Evolutionary conservation across 2,329 filamentous ascomycete genomes (phyloP).

Genomic region (Aureobasidium sp.): DNA sequence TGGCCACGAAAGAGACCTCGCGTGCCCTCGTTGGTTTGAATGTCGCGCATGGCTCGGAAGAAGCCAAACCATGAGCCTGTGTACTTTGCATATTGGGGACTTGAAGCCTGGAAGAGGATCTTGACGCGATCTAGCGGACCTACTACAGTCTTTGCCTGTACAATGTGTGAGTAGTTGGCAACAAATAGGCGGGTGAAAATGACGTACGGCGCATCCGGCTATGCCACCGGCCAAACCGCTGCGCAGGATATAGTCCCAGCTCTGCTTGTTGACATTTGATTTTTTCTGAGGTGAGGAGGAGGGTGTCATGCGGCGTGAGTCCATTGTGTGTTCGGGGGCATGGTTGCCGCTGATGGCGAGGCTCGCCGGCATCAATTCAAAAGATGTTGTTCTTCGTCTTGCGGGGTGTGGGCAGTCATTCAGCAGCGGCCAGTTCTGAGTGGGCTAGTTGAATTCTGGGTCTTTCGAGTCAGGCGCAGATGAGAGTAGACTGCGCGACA

Average conservation of each 20-base stretch:
- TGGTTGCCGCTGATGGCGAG: constrained; percentile 23
- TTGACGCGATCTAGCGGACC: constrained; percentile 96
- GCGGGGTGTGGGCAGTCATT: neutral
- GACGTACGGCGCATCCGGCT: constrained; percentile 80
- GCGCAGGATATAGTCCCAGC: constrained; percentile 72
- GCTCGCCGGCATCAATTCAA: constrained; percentile 29
- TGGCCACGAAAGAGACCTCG: constrained; percentile 84
- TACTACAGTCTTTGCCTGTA: constrained; percentile 85
- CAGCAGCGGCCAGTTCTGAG: neutral
- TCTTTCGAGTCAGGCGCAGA: neutral
- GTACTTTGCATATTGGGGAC: constrained; percentile 90
- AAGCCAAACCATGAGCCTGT: constrained; percentile 81
- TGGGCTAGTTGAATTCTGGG: neutral
- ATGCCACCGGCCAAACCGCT: constrained; percentile 81
- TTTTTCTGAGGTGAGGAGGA: constrained; percentile 31
- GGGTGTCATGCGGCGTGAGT: constrained; percentile 35
- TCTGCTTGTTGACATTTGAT: constrained; percentile 57
- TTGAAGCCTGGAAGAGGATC: constrained; percentile 94
- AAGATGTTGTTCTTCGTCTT: neutral
- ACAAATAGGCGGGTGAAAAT: neutral
- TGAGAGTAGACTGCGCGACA: neutral
- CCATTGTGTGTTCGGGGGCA: constrained; percentile 19
- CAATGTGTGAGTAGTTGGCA: neutral
- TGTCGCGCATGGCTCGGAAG: constrained; percentile 71
- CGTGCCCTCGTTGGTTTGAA: constrained; percentile 65